Conservation (phyloP, 2,329 filamentous ascomycete genomes). For the Dichotomopilus funicola region DNA sequence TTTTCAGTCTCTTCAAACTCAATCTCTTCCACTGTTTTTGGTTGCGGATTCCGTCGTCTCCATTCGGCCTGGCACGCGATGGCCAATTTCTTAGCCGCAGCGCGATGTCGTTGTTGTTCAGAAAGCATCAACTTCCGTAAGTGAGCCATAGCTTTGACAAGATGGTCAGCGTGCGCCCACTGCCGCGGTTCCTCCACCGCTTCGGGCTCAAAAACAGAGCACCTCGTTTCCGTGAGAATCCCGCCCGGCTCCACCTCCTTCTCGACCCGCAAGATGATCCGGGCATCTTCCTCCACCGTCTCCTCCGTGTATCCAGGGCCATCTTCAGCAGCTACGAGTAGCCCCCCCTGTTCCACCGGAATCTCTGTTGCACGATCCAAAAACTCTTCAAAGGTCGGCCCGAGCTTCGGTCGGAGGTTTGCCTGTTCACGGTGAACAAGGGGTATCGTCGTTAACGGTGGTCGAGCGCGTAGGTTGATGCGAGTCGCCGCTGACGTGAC, state of each 20-base stretch:
- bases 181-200: constrained; percentile 67
- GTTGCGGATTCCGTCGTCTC: constrained; percentile 55
- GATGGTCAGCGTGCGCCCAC: constrained; percentile 82
- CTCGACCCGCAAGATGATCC: constrained; percentile 61
- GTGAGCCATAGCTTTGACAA: constrained; percentile 70
- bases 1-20: constrained; percentile 68
- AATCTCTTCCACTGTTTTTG: constrained; percentile 73
- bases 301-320: constrained; percentile 53
- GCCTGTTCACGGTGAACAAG: constrained; percentile 54
- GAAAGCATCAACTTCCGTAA: constrained; percentile 73
- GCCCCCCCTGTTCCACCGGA: constrained; percentile 52
- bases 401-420: constrained; percentile 46
- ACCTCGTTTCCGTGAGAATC: constrained; percentile 62
- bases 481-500: constrained; percentile 34
- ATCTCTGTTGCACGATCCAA: constrained; percentile 44
- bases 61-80: constrained; percentile 72
- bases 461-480: constrained; percentile 44
- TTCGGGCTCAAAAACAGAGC: constrained; percentile 68
- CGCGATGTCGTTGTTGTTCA: constrained; percentile 71
- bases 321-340: constrained; percentile 47
- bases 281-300: constrained; percentile 61
- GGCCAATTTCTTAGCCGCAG: constrained; percentile 72
- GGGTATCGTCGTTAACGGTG: constrained; percentile 42
- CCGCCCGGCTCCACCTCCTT: constrained; percentile 69
- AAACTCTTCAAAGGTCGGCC: constrained; percentile 52